Evolutionary conservation across 345 rosid genomes (phyloP).

Genomic region (Adansonia digitata): DNA sequence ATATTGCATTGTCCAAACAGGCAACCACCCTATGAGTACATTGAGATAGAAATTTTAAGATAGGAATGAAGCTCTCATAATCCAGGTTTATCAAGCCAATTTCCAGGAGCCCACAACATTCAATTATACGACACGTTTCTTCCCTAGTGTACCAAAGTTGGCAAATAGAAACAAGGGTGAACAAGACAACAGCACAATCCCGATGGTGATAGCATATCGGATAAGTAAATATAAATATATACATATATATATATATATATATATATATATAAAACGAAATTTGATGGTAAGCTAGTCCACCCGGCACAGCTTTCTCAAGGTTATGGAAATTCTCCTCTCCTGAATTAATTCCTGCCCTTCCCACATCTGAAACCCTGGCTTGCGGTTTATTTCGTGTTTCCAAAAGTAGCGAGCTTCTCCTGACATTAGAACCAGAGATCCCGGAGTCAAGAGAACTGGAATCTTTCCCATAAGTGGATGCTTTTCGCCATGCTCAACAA

Average conservation of each 20-base stretch:
- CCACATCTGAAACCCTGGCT: constrained; percentile 83
- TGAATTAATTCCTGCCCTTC: constrained; percentile 60
- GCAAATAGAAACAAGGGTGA: not conserved
- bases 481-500: constrained; percentile 8
- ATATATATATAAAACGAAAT: not conserved
- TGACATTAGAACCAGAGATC: constrained; percentile 76
- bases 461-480: constrained; percentile 17
- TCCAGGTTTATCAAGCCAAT: not conserved
- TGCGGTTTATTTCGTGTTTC: constrained; percentile 91
- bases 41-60: not conserved
- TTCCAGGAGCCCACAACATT: not conserved
- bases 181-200: not conserved
- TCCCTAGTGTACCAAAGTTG: not conserved
- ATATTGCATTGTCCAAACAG: no score
- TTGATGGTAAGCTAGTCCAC: constrained; percentile 23
- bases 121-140: not conserved
- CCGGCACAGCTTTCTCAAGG: constrained; percentile 61
- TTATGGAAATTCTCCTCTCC: constrained; percentile 64
- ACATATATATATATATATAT: no score
- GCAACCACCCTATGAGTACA: no score
- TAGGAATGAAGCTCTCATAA: not conserved
- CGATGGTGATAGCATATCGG: not conserved
- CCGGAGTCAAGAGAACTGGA: constrained; percentile 61
- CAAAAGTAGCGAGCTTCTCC: constrained; percentile 79
- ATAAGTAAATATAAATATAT: not conserved